These are phyloP conservation scores for Fusarium multiceps DNA, from an alignment of 2,329 filamentous ascomycete genomes.

Conservation along the genomic window DNA sequence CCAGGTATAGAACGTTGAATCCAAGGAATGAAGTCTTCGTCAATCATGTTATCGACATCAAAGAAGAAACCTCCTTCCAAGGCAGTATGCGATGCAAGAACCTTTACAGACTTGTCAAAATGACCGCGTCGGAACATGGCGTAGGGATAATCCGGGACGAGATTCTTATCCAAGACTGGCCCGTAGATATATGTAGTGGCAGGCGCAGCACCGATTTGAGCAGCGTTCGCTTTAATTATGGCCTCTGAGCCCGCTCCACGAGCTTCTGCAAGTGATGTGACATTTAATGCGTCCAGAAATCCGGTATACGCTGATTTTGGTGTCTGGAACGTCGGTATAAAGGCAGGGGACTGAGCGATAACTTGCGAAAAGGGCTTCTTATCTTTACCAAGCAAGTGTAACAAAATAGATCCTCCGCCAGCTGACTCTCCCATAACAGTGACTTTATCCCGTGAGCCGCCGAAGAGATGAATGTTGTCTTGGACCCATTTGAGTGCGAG, in stretches of 20 bases:
- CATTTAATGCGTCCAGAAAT: neutral
- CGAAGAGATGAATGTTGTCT: conserved; percentile 60
- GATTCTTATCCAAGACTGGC: neutral
- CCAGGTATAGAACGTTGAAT: neutral
- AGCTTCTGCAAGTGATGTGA: neutral
- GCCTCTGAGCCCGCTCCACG: neutral
- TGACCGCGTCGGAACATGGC: neutral
- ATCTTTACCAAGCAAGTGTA: conserved; percentile 41
- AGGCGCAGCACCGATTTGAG: neutral
- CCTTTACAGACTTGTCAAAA: conserved; percentile 11
- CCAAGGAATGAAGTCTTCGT: neutral
- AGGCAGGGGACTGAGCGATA: conserved; percentile 2
- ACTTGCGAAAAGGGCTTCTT: neutral
- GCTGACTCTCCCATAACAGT: neutral
- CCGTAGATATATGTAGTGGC: neutral
- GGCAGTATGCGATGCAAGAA: neutral
- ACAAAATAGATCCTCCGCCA: conserved; percentile 41
- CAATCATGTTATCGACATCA: neutral
- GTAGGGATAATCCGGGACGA: neutral
- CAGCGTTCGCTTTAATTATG: neutral
- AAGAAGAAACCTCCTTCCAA: conserved; percentile 4
- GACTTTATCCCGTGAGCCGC: conserved; percentile 57
- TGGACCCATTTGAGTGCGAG: conserved; percentile 63
- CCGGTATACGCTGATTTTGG: neutral
- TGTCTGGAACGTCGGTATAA: neutral